Evolutionary conservation across 805 yeast genomes (phyloP).

Genomic region (Yarrowia sp.): DNA sequence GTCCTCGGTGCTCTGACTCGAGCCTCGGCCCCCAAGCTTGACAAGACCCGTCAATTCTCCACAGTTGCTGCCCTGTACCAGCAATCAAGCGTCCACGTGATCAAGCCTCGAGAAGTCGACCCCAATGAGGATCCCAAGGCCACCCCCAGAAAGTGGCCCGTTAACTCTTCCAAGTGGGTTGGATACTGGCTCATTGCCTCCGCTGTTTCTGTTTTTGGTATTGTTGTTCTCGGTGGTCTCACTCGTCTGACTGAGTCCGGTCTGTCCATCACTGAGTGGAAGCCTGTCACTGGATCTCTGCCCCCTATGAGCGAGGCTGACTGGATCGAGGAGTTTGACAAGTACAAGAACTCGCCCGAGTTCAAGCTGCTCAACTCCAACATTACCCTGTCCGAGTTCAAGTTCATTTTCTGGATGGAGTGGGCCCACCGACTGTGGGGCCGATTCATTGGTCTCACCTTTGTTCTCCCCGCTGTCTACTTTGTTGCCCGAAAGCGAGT

Average conservation of each 20-base stretch:
- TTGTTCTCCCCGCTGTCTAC: constrained; percentile 81
- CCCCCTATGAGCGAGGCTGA: constrained; percentile 81
- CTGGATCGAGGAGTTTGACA: constrained; percentile 81
- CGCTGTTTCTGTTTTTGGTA: constrained; percentile 86
- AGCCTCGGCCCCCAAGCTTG: constrained; percentile 9
- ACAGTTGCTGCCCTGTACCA: constrained; percentile 4
- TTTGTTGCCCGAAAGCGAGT: constrained; percentile 66
- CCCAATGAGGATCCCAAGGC: background rate
- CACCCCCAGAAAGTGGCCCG: constrained; percentile 32
- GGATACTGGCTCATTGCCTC: constrained; percentile 89
- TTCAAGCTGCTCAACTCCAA: constrained; percentile 84
- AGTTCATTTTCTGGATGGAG: constrained; percentile 93
- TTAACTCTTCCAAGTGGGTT: constrained; percentile 52
- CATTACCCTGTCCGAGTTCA: constrained; percentile 85
- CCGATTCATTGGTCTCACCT: constrained; percentile 78
- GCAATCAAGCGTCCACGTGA: constrained; percentile 16
- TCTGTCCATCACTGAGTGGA: constrained; percentile 95
- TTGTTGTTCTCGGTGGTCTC: constrained; percentile 93
- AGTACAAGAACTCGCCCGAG: constrained; percentile 85
- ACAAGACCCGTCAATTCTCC: constrained; percentile 23
- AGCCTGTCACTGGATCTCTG: constrained; percentile 90
- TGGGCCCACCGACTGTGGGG: constrained; percentile 96
- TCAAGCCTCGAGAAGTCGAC: constrained; percentile 16
- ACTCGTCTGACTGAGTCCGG: constrained; percentile 96
- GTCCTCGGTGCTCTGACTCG: constrained; percentile 12